Conservation (phyloP, 441 rosid genomes). For the Hura crepitans region DNA sequence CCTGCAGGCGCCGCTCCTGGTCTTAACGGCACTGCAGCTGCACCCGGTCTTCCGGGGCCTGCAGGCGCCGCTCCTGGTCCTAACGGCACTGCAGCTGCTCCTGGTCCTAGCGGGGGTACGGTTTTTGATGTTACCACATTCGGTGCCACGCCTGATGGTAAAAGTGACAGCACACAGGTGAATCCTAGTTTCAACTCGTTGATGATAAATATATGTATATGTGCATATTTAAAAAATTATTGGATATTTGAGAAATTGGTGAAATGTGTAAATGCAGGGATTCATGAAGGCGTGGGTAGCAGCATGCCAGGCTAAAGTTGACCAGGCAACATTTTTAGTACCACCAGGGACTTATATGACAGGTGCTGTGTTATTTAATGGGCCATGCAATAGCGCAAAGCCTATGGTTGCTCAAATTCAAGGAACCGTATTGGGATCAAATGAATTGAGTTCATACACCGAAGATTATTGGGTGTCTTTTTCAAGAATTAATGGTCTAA, state of each 20-base stretch:
- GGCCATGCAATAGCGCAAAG: slow-evolving; percentile 31
- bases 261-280: slow-evolving; percentile 24
- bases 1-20: no score
- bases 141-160: slow-evolving; percentile 29
- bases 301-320: slow-evolving; percentile 26
- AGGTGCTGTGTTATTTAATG: slow-evolving; percentile 27
- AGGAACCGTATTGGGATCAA: slow-evolving; percentile 27
- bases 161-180: slow-evolving; percentile 18
- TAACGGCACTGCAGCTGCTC: background rate
- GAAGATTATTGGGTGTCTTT: slow-evolving; percentile 32
- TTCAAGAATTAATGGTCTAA: slow-evolving; percentile 29
- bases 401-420: slow-evolving; percentile 28
- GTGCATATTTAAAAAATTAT: no score
- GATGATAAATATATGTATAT: no score
- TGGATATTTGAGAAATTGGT: no score
- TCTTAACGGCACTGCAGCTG: no score
- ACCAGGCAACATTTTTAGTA: slow-evolving; percentile 28
- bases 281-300: slow-evolving; percentile 34
- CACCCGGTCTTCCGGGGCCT: no score
- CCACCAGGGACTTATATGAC: slow-evolving; percentile 33
- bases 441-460: slow-evolving; percentile 20
- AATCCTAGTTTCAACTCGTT: background rate
- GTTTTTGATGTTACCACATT: slow-evolving; percentile 27
- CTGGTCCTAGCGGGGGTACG: background rate
- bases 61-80: no score